These are phyloP conservation scores for Kluyveromyces sp. DNA, from an alignment of 1,139 yeast species.

Conservation along the genomic window DNA sequence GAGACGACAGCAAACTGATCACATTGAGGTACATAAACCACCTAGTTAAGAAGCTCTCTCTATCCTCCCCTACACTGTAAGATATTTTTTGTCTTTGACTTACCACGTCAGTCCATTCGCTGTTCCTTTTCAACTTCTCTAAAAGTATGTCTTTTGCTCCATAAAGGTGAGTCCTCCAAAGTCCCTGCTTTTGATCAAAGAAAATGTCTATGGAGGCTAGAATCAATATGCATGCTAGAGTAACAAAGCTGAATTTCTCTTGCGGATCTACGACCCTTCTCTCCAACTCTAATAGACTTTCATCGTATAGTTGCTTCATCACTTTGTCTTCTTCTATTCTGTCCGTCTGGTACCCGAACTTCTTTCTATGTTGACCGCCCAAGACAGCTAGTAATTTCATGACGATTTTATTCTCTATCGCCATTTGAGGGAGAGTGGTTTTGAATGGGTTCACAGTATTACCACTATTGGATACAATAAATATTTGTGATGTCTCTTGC, in stretches of 20 bases:
- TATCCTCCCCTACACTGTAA: slow-evolving; percentile 12
- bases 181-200: slow-evolving; percentile 35
- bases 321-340: not conserved
- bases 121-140: slow-evolving; percentile 10
- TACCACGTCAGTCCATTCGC: not conserved
- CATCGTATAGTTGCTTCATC: slow-evolving; percentile 1
- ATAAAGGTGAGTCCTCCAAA: slow-evolving; percentile 57
- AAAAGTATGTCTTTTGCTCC: slow-evolving; percentile 65
- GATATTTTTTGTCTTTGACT: not conserved
- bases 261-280: slow-evolving; percentile 42
- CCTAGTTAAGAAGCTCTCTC: slow-evolving; percentile 12
- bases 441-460: slow-evolving; percentile 78
- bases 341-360: slow-evolving; percentile 20
- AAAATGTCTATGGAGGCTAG: slow-evolving; percentile 60
- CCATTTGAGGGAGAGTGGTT: slow-evolving; percentile 59
- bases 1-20: slow-evolving; percentile 9
- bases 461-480: slow-evolving; percentile 33
- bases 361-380: slow-evolving; percentile 45
- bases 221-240: slow-evolving; percentile 56
- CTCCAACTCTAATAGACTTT: slow-evolving; percentile 37
- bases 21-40: slow-evolving; percentile 10
- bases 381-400: slow-evolving; percentile 59
- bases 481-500: slow-evolving; percentile 50
- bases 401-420: slow-evolving; percentile 50
- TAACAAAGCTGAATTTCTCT: slow-evolving; percentile 56